Conservation (phyloP, 2,329 filamentous ascomycete genomes). For the Venturia nashicola region DNA sequence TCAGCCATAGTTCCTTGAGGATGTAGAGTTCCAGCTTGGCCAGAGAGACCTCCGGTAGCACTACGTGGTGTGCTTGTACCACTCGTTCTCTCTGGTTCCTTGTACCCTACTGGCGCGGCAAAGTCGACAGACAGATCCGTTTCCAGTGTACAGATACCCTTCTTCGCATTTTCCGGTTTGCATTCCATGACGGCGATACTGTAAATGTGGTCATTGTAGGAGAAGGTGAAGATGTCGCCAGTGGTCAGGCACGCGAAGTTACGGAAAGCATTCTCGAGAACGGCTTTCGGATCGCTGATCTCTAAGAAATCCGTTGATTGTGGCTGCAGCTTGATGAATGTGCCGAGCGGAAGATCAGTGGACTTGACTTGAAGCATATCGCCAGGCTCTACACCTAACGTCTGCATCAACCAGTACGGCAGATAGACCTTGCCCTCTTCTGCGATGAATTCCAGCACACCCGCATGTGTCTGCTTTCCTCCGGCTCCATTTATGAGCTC, state of each 20-base stretch:
- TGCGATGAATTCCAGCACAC: slow-evolving; percentile 93
- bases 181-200: slow-evolving; percentile 89
- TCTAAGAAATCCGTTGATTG: slow-evolving; percentile 90
- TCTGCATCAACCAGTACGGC: slow-evolving; percentile 97
- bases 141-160: slow-evolving; percentile 82
- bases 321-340: slow-evolving; percentile 91
- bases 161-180: slow-evolving; percentile 75
- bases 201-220: slow-evolving; percentile 90
- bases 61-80: slow-evolving; percentile 82
- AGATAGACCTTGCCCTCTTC: slow-evolving; percentile 95
- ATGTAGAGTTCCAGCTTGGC: slow-evolving; percentile 62
- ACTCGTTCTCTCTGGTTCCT: slow-evolving; percentile 66
- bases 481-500: slow-evolving; percentile 84
- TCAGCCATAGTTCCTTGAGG: slow-evolving; percentile 90
- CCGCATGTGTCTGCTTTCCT: slow-evolving; percentile 73
- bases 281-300: slow-evolving; percentile 92
- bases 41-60: slow-evolving; percentile 47
- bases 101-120: slow-evolving; percentile 83
- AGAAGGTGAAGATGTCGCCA: slow-evolving; percentile 90
- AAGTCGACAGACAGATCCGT: slow-evolving; percentile 97
- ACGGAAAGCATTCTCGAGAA: slow-evolving; percentile 90
- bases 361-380: slow-evolving; percentile 93
- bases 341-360: slow-evolving; percentile 79
- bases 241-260: slow-evolving; percentile 91
- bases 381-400: slow-evolving; percentile 75